Evolutionary conservation across 1,284 basidiomycete species (phyloP), one percentile per base, ranked within the genome.

Genomic region (Quambalaria eucalypti): DNA sequence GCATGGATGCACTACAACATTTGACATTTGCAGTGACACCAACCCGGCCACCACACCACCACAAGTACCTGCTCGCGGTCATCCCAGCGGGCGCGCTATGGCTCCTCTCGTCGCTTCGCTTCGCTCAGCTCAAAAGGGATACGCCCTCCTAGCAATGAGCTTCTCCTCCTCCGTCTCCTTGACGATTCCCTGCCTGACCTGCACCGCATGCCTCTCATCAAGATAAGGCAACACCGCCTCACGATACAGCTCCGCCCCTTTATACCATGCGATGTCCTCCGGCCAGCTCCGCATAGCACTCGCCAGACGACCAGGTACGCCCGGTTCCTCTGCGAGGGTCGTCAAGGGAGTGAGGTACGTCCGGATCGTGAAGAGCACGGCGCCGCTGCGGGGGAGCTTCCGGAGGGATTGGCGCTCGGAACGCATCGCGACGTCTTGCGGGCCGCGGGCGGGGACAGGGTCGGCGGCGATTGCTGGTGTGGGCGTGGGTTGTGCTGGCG

Each of bases 331-430:
- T 28, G 76, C 82, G 1, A 89, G 72, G 44, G 81, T 79, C 36
- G 78, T 79, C 8, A 88, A 73, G 4, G 81, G 81, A n/a, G 81
- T 82, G 56, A 85, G 65, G 72, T 88, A 87, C 33, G 85, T 85
- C 16, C 66, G 80, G 64, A 88, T 85, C 39, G 84, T 85, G 71
- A 89, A 89, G n/a, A 85, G 78, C 40, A 88, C 79, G 14, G 83
- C 85, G 2, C 87, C 86, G 4, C 56, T 61, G 33, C 57, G 59
- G 4, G 64, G 69, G 44, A 73, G 39, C 25, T 87, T 79, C 33
- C 87, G 79, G 51, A 89, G 76, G 9, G 84, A 86, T 76, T 88
- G 87, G 31, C 85, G 78, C 69, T 89, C 87, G 10, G 81, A 81
- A 50, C 87, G 79, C 50, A 44, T 52, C 16, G 39, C 16, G 23